phyloP scores from a whole-genome alignment of 2,329 filamentous ascomycete species.

The Trichoderma lentiforme region DNA sequence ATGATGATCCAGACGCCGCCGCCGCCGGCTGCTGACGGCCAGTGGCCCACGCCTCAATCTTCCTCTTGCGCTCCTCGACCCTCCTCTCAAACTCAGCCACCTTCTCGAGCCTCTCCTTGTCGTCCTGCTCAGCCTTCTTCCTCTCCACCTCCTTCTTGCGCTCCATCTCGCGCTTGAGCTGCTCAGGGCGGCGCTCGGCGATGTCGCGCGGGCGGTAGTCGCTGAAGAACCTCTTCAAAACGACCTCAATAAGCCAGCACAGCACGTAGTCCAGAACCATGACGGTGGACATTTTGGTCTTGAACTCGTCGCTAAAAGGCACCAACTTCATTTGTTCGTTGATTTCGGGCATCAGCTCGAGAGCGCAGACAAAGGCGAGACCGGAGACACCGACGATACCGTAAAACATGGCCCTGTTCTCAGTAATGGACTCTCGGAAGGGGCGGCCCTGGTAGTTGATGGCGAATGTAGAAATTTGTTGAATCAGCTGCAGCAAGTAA shows the following conservation, averaged over 20 bases:
- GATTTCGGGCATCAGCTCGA: slow-evolving; percentile 91
- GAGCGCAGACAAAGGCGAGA: slow-evolving; percentile 90
- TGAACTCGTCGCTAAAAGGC: slow-evolving; percentile 85
- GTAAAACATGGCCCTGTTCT: slow-evolving; percentile 98
- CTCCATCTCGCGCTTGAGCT: slow-evolving; percentile 71
- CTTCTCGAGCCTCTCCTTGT: slow-evolving; percentile 51
- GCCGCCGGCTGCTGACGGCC: slow-evolving; percentile 28
- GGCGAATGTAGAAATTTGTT: slow-evolving; percentile 97
- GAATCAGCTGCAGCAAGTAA: slow-evolving; percentile 95
- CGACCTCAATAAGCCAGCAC: slow-evolving; percentile 84
- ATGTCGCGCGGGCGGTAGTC: slow-evolving; percentile 95
- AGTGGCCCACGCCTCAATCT: slow-evolving; percentile 46
- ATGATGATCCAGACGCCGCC: neutral
- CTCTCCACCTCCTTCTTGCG: slow-evolving; percentile 60
- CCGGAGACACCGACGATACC: slow-evolving; percentile 85
- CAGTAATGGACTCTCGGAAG: slow-evolving; percentile 91
- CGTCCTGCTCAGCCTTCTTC: slow-evolving; percentile 48
- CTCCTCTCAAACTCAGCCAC: slow-evolving; percentile 59
- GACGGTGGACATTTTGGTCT: slow-evolving; percentile 73
- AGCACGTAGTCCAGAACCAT: slow-evolving; percentile 87
- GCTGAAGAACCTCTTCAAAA: slow-evolving; percentile 79
- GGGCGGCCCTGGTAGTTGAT: slow-evolving; percentile 99
- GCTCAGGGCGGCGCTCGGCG: slow-evolving; percentile 78
- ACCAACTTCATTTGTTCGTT: slow-evolving; percentile 92
- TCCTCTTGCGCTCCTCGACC: slow-evolving; percentile 48